These are phyloP conservation scores for Ceratocystis albifundus DNA, from an alignment of 2,329 filamentous ascomycete species.

Conservation along the genomic window DNA sequence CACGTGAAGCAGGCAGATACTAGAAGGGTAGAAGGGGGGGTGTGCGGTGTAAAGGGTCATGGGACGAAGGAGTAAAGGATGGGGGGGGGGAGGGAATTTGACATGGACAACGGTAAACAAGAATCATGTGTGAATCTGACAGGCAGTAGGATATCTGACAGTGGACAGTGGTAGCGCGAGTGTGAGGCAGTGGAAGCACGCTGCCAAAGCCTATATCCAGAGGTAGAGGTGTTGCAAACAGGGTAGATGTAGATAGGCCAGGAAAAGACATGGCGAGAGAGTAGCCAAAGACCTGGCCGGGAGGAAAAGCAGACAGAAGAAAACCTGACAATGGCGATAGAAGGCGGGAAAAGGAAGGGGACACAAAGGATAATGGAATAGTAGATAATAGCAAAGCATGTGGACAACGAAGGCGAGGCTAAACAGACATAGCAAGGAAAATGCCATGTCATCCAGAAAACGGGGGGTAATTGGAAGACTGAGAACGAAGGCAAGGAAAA, in stretches of 20 bases:
- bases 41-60: conserved; percentile 1
- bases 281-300: neutral
- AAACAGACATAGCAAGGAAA: neutral
- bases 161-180: neutral
- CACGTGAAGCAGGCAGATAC: neutral
- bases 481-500: neutral
- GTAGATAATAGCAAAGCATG: neutral
- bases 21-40: neutral
- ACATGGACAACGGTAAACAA: conserved; percentile 2
- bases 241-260: neutral
- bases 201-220: neutral
- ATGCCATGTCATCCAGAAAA: conserved; percentile 6
- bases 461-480: neutral
- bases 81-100: neutral
- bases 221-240: neutral
- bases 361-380: neutral
- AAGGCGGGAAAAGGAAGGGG: neutral
- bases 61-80: conserved; percentile 7
- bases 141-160: neutral
- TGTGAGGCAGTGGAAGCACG: neutral
- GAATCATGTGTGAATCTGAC: neutral
- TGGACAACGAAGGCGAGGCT: neutral
- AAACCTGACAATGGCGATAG: neutral
- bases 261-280: neutral
- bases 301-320: neutral